Percentiles rank a stretch among this genome's conserved stretches.
phyloP scores from a whole-genome alignment of 257 asterid species.

The Solanum etuberosum region DNA sequence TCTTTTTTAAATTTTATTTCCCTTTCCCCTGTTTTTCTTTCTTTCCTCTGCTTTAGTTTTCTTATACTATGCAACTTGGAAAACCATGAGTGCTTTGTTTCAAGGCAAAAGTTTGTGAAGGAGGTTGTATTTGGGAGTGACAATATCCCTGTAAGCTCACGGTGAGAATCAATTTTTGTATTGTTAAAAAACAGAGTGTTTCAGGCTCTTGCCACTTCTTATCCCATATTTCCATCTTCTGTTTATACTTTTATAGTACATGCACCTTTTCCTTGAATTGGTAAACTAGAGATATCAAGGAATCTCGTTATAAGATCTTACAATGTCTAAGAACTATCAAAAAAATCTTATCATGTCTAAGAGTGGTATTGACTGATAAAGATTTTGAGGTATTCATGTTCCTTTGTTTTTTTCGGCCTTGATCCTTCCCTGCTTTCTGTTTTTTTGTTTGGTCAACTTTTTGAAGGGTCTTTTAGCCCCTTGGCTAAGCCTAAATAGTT shows the following conservation, averaged over 20 bases:
- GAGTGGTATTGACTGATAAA: not conserved
- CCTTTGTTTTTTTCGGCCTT: not conserved
- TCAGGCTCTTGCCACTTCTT: not conserved
- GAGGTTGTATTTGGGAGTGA: not conserved
- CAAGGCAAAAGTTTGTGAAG: not conserved
- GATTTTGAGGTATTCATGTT: not conserved
- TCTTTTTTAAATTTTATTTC: not conserved
- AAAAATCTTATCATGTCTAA: not conserved
- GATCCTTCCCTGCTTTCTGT: not conserved
- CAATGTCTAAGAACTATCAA: not conserved
- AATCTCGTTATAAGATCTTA: not conserved
- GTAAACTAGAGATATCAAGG: not conserved
- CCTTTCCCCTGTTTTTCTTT: not conserved
- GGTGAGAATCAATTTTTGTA: not conserved
- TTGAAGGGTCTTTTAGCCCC: not conserved
- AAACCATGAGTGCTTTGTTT: not conserved
- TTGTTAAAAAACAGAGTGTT: not conserved
- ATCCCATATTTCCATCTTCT: not conserved
- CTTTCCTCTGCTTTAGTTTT: not conserved
- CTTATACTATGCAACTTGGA: not conserved
- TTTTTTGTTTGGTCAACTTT: not conserved
- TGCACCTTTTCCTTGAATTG: not conserved
- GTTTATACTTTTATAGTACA: not conserved
- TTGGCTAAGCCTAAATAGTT: not conserved
- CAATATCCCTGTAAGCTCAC: not conserved